A percentile compares a stretch with the other conserved stretches of the same genome.
phyloP scores from a whole-genome alignment of 805 yeast species.

The Metschnikowia drakensbergensis region DNA sequence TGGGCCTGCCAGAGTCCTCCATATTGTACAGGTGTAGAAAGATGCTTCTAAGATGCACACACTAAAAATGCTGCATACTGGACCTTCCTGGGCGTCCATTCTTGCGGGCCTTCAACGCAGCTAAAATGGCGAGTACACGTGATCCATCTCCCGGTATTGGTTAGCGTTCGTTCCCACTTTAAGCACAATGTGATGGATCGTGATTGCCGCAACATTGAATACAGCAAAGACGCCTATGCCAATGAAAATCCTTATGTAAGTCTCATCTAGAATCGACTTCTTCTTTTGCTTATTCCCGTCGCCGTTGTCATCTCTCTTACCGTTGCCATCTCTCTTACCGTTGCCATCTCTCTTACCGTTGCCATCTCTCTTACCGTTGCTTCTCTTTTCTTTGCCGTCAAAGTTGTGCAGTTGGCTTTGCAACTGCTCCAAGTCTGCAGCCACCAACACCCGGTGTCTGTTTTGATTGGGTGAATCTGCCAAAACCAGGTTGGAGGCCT shows the following conservation, averaged over 20 bases:
- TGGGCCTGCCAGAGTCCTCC: too few species aligned
- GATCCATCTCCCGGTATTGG: constrained; percentile 34
- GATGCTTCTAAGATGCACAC: too few species aligned
- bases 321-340: not conserved
- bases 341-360: not conserved
- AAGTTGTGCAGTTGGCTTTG: not conserved
- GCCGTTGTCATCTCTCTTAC: not conserved
- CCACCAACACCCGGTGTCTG: not conserved
- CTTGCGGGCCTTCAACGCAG: not conserved
- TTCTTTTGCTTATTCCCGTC: constrained; percentile 8
- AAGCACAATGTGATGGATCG: constrained; percentile 36
- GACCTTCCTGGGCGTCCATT: too few species aligned
- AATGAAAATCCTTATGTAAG: constrained; percentile 30
- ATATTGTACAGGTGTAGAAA: too few species aligned
- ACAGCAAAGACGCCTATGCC: constrained; percentile 34
- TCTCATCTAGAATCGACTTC: constrained; percentile 8
- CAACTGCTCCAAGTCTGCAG: not conserved
- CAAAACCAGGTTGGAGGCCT: too few species aligned
- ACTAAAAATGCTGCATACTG: too few species aligned
- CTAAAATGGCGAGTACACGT: constrained; percentile 16
- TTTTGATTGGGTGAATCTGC: not conserved
- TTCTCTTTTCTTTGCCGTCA: not conserved
- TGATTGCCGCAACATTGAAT: constrained; percentile 34
- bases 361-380: not conserved
- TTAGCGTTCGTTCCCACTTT: constrained; percentile 26